Base-by-base conservation (phyloP, 345 rosid species). In the Chamaenerion angustifolium region DNA sequence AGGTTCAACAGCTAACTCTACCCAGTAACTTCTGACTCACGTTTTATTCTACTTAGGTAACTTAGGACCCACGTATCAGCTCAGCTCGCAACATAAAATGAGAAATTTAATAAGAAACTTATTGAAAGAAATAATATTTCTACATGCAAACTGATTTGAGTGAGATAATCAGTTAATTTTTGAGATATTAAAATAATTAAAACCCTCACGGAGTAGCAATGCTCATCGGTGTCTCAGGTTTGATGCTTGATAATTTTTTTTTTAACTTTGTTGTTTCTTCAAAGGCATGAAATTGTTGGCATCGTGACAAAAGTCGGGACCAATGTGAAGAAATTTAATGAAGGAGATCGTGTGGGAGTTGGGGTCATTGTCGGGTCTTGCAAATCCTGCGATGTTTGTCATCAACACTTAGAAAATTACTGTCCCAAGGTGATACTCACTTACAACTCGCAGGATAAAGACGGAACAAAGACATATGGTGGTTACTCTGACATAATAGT, bases 231-330 rank as follows among this genome's bases (percentile, higher is more conserved):
- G 37, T 31, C 10, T 31, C 37, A 31, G 37, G 37, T 31, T 11
- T 16, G 5, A 42, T 15, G 56, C n/a, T 14, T 21, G 14, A 16
- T n/a, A n/a, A n/a, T n/a, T n/a, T n/a, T 19, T 13, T 7, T 13
- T 11, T 10, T 35, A 9, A 2, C 1, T n/a, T 35, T 14, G 10
- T 19, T 18, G 13, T 18, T 58, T 31, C 52, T 55, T 41, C 79
- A 88, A 31, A 31, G 94, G 68, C 96, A 88, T 66, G 96, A 88
- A 58, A 81, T 88, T 12, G 92, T 76, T 42, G 96, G 96, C 31
- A 57, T 66, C 0, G 94, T 75, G 43, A 74, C 81, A 45, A 73
- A 73, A 62, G 63, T 69, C 9, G 96, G 96, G 13, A 73, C 60
- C 9, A 80, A 73, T 13, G 96, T 88, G 65, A 51, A 56, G 15